Conservation (phyloP, 2,329 filamentous ascomycete species). For the Venturia aucupariae region DNA sequence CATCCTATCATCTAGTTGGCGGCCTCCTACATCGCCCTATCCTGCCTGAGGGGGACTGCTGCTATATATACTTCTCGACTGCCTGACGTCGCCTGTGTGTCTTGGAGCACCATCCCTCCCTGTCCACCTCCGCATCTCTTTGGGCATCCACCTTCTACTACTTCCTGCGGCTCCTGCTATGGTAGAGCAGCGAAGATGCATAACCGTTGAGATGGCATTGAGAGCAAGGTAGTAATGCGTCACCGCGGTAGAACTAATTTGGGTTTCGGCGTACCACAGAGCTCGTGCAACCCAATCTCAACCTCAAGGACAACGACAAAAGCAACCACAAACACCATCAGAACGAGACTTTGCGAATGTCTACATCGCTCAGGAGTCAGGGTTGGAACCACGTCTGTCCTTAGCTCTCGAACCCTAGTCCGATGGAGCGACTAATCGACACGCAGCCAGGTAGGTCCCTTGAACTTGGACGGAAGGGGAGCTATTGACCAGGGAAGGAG, state of each 20-base stretch:
- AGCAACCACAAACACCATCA: neutral
- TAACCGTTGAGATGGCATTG: neutral
- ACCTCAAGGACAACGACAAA: neutral
- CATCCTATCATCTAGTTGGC: neutral
- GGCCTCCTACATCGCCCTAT: neutral
- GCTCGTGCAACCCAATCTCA: neutral
- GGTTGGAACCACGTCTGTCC: neutral
- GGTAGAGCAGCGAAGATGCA: neutral
- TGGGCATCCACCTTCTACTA: neutral
- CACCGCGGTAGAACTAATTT: neutral
- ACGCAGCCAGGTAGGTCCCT: neutral
- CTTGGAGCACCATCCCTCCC: neutral
- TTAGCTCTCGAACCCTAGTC: neutral
- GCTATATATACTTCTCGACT: neutral
- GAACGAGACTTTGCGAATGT: neutral
- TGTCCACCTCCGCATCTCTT: neutral
- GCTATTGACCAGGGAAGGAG: neutral
- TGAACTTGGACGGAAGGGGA: neutral
- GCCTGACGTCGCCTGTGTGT: neutral
- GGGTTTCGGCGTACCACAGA: neutral
- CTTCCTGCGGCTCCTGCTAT: neutral
- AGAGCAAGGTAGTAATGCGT: neutral
- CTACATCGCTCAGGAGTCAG: neutral
- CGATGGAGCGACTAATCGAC: neutral
- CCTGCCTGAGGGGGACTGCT: neutral